These are phyloP conservation scores for Auricularia heimuer DNA, from an alignment of 768 basidiomycete species.

Conservation along the genomic window DNA sequence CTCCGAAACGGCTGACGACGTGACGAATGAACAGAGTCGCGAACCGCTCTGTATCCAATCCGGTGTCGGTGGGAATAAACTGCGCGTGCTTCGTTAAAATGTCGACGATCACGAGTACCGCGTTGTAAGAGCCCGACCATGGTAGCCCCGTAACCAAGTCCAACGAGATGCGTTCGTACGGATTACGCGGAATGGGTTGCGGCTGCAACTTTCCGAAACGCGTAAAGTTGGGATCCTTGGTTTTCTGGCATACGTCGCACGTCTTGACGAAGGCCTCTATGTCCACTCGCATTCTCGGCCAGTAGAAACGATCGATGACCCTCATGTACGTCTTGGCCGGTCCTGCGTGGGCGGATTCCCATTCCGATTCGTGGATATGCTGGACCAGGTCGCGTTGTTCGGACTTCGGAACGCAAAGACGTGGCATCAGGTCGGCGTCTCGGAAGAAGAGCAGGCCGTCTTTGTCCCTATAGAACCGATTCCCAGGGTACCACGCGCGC, in stretches of 20 bases:
- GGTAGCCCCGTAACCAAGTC: conserved; percentile 21
- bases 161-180: conserved; percentile 17
- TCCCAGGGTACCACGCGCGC: neutral
- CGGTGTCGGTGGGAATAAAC: conserved; percentile 12
- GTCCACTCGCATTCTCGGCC: conserved; percentile 10
- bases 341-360: conserved; percentile 8
- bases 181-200: conserved; percentile 4
- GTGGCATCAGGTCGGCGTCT: neutral
- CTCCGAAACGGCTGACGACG: conserved; percentile 8
- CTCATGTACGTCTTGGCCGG: conserved; percentile 5
- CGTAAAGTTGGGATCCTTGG: conserved; percentile 4
- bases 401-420: conserved; percentile 9
- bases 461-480: neutral
- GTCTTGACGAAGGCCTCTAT: conserved; percentile 1
- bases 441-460: conserved; percentile 5
- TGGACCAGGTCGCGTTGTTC: conserved; percentile 2
- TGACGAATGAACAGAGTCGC: conserved; percentile 8
- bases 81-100: conserved; percentile 11
- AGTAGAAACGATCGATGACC: conserved; percentile 1
- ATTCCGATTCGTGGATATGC: conserved; percentile 7
- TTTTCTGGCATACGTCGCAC: conserved; percentile 13
- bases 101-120: conserved; percentile 17
- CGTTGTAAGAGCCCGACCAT: conserved; percentile 8
- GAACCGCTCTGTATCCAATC: neutral
- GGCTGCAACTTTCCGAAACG: conserved; percentile 6